phyloP scores from a whole-genome alignment of 306 rosid species.

The Medicago ruthenica region DNA sequence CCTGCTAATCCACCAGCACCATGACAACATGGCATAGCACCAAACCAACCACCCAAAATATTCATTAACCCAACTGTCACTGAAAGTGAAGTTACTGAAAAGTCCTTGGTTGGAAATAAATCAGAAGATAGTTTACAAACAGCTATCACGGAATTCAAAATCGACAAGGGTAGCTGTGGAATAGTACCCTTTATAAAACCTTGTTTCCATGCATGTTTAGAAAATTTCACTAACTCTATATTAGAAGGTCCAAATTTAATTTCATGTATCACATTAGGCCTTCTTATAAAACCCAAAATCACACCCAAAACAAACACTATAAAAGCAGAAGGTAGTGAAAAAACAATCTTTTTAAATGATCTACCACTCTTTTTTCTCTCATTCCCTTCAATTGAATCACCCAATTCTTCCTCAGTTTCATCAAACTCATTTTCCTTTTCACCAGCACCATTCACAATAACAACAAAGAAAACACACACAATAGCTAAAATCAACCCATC shows the following conservation, averaged over 20 bases:
- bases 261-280: slow-evolving; percentile 59
- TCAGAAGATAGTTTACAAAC: slow-evolving; percentile 70
- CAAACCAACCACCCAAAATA: slow-evolving; percentile 80
- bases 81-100: slow-evolving; percentile 70
- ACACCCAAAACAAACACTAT: slow-evolving; percentile 64
- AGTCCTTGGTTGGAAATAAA: slow-evolving; percentile 66
- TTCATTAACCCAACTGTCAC: slow-evolving; percentile 88
- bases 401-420: background rate
- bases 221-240: slow-evolving; percentile 53
- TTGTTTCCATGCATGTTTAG: slow-evolving; percentile 66
- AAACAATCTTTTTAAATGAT: slow-evolving; percentile 45
- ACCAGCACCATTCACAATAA: slow-evolving; percentile 70
- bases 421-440: background rate
- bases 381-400: background rate
- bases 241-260: slow-evolving; percentile 73
- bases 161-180: slow-evolving; percentile 79
- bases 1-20: slow-evolving; percentile 91
- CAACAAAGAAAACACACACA: slow-evolving; percentile 60
- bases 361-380: background rate
- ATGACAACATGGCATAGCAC: slow-evolving; percentile 80
- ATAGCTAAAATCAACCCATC: slow-evolving; percentile 75
- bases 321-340: slow-evolving; percentile 74
- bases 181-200: slow-evolving; percentile 80
- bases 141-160: slow-evolving; percentile 75
- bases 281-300: slow-evolving; percentile 61